Evolutionary conservation across 331 rosid genomes (phyloP).

Genomic region (Dryas integrifolia): DNA sequence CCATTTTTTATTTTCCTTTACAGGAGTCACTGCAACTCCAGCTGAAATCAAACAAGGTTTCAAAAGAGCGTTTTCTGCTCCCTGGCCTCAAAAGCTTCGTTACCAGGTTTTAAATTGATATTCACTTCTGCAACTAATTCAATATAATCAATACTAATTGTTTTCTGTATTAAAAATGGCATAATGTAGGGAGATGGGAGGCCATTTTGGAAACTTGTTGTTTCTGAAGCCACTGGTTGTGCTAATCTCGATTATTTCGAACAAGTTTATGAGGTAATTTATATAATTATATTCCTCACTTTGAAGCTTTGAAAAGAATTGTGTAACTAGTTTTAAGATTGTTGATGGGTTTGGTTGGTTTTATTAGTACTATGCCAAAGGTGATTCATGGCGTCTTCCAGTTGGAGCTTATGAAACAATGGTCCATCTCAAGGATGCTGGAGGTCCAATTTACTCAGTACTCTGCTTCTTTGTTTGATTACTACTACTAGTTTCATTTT

Average conservation of each 20-base stretch:
- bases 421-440: slow-evolving; percentile 73
- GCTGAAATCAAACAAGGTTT: slow-evolving; percentile 82
- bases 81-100: slow-evolving; percentile 83
- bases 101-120: slow-evolving; percentile 51
- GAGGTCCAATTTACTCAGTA: slow-evolving; percentile 52
- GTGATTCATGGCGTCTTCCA: slow-evolving; percentile 87
- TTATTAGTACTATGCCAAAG: slow-evolving; percentile 75
- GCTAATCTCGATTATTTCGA: slow-evolving; percentile 66
- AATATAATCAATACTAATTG: neutral
- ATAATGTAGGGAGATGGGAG: slow-evolving; percentile 85
- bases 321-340: neutral
- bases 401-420: slow-evolving; percentile 76
- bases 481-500: neutral
- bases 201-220: slow-evolving; percentile 92
- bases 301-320: slow-evolving; percentile 4
- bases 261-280: slow-evolving; percentile 75
- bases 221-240: slow-evolving; percentile 89
- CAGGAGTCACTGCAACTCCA: slow-evolving; percentile 65
- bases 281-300: neutral
- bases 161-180: neutral
- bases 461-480: slow-evolving; percentile 8
- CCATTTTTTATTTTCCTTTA: slow-evolving; percentile 1
- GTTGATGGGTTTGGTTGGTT: slow-evolving; percentile 15
- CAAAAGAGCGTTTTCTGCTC: slow-evolving; percentile 70
- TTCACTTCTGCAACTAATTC: neutral